Evolutionary conservation across 2,329 filamentous ascomycete species (phyloP).

Genomic region (Fusarium robinianum): DNA sequence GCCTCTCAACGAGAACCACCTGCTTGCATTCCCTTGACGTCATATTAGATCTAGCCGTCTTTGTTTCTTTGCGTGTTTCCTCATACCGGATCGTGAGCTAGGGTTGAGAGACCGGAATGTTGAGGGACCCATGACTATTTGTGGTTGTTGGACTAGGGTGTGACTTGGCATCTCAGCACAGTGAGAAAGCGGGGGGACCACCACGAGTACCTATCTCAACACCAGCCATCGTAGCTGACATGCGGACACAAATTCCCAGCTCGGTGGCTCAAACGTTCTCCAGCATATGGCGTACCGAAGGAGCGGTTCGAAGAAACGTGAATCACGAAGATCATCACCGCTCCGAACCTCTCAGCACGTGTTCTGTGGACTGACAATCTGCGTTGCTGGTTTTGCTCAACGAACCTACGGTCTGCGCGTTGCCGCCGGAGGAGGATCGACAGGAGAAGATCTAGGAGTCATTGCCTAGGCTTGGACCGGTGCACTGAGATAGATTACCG

Average conservation of each 20-base stretch:
- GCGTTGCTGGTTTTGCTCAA: slow-evolving; percentile 12
- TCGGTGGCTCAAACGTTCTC: slow-evolving; percentile 4
- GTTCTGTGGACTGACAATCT: slow-evolving; percentile 25
- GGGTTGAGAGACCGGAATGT: too few relatives aligned
- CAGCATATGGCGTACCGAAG: slow-evolving; percentile 16
- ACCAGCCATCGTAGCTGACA: slow-evolving; percentile 7
- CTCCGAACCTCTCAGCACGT: slow-evolving; percentile 19
- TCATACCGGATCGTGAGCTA: too few relatives aligned
- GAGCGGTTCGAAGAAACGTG: slow-evolving; percentile 24
- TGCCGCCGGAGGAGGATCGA: slow-evolving; percentile 21
- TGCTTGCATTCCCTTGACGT: slow-evolving; percentile 2
- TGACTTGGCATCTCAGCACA: too few relatives aligned
- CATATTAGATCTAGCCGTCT: too few relatives aligned
- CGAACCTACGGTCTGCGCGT: slow-evolving; percentile 23
- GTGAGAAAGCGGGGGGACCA: too few relatives aligned
- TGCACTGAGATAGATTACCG: too few relatives aligned
- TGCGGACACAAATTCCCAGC: slow-evolving; percentile 13
- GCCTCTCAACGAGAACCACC: slow-evolving; percentile 1
- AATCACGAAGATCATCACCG: slow-evolving; percentile 26
- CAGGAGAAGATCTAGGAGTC: slow-evolving; percentile 27
- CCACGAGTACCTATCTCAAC: too few relatives aligned
- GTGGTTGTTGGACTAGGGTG: too few relatives aligned
- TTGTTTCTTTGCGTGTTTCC: too few relatives aligned
- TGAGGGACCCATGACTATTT: too few relatives aligned
- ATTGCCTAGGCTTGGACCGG: slow-evolving; percentile 18